Evolutionary conservation across 2,329 filamentous ascomycete species (phyloP).

Genomic region (Penicillium thymicola): DNA sequence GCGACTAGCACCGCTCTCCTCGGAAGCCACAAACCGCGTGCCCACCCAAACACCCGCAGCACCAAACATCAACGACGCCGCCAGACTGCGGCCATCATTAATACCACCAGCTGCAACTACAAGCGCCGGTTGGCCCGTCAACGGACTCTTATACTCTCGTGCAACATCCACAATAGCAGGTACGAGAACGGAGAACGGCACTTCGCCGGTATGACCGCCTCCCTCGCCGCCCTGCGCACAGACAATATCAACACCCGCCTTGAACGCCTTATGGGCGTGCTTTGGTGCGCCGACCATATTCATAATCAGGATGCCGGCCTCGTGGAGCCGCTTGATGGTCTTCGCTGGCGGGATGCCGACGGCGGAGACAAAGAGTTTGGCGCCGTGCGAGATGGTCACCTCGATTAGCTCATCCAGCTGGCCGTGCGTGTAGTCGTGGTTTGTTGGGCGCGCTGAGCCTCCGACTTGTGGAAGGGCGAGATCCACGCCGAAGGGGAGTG

Average conservation of each 20-base stretch:
- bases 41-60: slow-evolving; percentile 91
- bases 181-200: slow-evolving; percentile 81
- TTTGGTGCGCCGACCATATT: slow-evolving; percentile 96
- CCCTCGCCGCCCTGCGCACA: slow-evolving; percentile 93
- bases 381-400: slow-evolving; percentile 80
- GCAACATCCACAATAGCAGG: slow-evolving; percentile 86
- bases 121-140: slow-evolving; percentile 68
- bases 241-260: slow-evolving; percentile 83
- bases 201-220: slow-evolving; percentile 86
- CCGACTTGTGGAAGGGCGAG: slow-evolving; percentile 88
- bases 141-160: slow-evolving; percentile 63
- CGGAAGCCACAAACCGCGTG: slow-evolving; percentile 81
- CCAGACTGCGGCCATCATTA: slow-evolving; percentile 75
- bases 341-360: slow-evolving; percentile 77
- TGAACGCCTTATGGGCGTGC: slow-evolving; percentile 84
- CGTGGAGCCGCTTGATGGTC: slow-evolving; percentile 74
- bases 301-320: slow-evolving; percentile 80
- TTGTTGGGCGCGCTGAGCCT: slow-evolving; percentile 78
- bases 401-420: slow-evolving; percentile 84
- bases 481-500: slow-evolving; percentile 84
- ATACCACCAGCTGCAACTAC: slow-evolving; percentile 90
- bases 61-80: slow-evolving; percentile 80
- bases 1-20: slow-evolving; percentile 75
- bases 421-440: slow-evolving; percentile 92
- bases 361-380: slow-evolving; percentile 79